Conservation (phyloP, 306 rosid genomes). For the Casuarina glauca region DNA sequence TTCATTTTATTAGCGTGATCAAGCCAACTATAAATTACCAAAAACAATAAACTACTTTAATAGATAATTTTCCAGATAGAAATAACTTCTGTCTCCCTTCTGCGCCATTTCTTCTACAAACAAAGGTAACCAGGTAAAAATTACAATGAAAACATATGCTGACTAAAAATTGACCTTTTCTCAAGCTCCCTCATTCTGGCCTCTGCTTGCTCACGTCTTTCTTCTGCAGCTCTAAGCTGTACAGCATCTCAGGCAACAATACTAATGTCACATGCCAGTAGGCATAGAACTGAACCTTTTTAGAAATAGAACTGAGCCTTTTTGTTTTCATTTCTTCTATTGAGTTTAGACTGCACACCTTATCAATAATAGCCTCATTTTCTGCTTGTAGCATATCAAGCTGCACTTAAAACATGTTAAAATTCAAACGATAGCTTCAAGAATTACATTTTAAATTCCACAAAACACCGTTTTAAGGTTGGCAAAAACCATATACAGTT, state of each 20-base stretch:
- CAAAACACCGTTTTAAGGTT: slow-evolving; percentile 20
- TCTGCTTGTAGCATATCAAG: slow-evolving; percentile 97
- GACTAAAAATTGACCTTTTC: slow-evolving; percentile 58
- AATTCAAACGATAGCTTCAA: slow-evolving; percentile 21
- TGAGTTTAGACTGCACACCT: slow-evolving; percentile 49
- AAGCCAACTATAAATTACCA: too few relatives aligned
- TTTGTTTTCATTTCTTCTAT: background rate
- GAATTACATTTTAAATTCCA: slow-evolving; percentile 16
- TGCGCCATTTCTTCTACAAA: background rate
- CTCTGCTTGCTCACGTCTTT: slow-evolving; percentile 79
- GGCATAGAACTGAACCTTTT: slow-evolving; percentile 11
- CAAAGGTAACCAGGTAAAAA: background rate
- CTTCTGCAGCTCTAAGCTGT: slow-evolving; percentile 85
- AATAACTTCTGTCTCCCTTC: too few relatives aligned
- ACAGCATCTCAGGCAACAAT: slow-evolving; percentile 31
- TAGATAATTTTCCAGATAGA: too few relatives aligned
- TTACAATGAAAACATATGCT: background rate
- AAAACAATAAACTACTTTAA: too few relatives aligned
- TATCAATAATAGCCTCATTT: slow-evolving; percentile 56
- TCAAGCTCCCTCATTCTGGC: slow-evolving; percentile 89
- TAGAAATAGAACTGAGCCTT: slow-evolving; percentile 2
- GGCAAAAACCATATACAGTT: slow-evolving; percentile 25
- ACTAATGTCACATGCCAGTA: slow-evolving; percentile 25
- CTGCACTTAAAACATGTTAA: slow-evolving; percentile 57
- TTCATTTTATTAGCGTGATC: too few relatives aligned